Base-by-base conservation (phyloP, 257 asterid genomes). In the Salvia miltiorrhiza region DNA sequence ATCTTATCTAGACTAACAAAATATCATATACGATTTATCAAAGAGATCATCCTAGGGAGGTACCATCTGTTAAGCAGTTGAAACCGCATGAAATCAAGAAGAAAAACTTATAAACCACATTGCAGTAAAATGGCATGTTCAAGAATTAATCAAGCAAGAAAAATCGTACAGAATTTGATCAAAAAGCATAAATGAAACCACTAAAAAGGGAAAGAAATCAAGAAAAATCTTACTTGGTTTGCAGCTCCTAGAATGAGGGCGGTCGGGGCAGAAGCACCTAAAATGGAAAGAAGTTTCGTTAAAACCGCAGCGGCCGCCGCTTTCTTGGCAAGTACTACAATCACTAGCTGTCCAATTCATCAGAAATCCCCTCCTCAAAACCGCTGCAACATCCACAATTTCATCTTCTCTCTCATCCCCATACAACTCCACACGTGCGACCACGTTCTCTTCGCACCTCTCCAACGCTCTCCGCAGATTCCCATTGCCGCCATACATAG, bases 251-350 rank as follows among this genome's bases (percentile, higher is more conserved):
- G 74, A 12, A 81, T 87, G 93, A 56, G 87, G 85, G 33, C 91
- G 81, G 19, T 82, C 87, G 3, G 87, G 69, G 70, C 95, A 87
- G 53, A 71, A 87, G 71, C 96, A 90, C 76, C 37, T 4, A 13
- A 86, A 82, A 17, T 49, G 72, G 39, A 4, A 62, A 53, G 11
- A 4, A 8, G 0, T 11, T 1, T 1, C 26, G 32, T 78, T 71
- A 21, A 79, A 84, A 1, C 95, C 92, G 69, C 95, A 88, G 33
- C 76, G 78, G 4, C 92, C 92, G 4, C 90, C 79, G n/a, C 95
- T 88, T 0, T 10, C 4, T 40, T 21, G 26, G 24, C 95, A 88
- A 0, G 0, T 57, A 5, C 52, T 50, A 50, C 92, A 86, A 17
- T 78, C 77, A 72, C 53, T 40, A 0, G 81, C 89, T 2, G 0